A percentile compares a stretch with the other conserved stretches of the same genome.
Evolutionary conservation across 257 asterid genomes (phyloP).

Genomic region (Forsythia suspensa): DNA sequence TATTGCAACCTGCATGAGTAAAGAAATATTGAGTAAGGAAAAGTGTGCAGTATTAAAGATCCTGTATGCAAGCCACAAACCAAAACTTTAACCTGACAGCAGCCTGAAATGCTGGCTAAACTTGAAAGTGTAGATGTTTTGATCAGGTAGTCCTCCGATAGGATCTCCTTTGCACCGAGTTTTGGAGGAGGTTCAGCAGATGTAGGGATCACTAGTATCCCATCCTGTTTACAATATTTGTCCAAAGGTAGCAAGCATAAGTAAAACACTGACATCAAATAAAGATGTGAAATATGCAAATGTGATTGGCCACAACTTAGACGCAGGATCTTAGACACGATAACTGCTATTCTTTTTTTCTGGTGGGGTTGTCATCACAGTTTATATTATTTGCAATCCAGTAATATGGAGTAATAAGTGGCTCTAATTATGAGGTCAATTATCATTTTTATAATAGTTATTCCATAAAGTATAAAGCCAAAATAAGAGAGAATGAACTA

Average conservation of each 20-base stretch:
- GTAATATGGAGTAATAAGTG: background rate
- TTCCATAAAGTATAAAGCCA: background rate
- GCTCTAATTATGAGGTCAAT: constrained; percentile 1
- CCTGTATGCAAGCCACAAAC: constrained; percentile 10
- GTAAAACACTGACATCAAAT: constrained; percentile 11
- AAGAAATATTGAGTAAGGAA: background rate
- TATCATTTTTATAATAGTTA: background rate
- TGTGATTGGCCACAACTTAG: background rate
- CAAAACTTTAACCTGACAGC: constrained; percentile 81
- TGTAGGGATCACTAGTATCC: constrained; percentile 83
- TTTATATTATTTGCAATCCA: background rate
- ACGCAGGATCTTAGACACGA: constrained; percentile 7
- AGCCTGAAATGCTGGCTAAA: constrained; percentile 95
- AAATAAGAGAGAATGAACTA: background rate
- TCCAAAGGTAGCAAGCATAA: constrained; percentile 26
- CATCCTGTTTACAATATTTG: constrained; percentile 60
- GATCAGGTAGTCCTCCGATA: constrained; percentile 60
- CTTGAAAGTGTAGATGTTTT: constrained; percentile 62
- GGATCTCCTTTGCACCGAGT: constrained; percentile 69
- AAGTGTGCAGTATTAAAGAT: background rate
- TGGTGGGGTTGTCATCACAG: background rate
- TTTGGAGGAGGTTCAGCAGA: constrained; percentile 74
- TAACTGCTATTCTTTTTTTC: background rate
- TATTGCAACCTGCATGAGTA: constrained; percentile 58
- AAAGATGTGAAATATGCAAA: constrained; percentile 10